These are phyloP conservation scores for Nematodospora anomalae DNA, from an alignment of 1,139 yeast species.

Conservation along the genomic window DNA sequence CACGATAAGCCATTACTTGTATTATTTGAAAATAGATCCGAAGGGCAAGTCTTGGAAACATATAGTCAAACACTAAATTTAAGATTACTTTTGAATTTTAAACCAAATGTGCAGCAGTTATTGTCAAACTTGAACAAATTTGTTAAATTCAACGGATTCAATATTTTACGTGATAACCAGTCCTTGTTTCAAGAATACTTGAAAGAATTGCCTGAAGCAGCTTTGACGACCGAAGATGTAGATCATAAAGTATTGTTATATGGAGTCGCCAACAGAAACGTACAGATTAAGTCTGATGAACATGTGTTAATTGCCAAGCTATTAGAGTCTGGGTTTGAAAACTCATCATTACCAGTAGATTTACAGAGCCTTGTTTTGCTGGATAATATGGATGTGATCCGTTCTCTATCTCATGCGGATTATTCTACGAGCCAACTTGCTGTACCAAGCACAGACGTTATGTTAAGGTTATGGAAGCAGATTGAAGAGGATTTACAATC, in stretches of 20 bases:
- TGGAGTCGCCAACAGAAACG: slow-evolving; percentile 8
- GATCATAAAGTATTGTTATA: slow-evolving; percentile 12
- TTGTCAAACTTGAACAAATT: slow-evolving; percentile 38
- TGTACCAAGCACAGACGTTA: slow-evolving; percentile 3
- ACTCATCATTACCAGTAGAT: slow-evolving; percentile 4
- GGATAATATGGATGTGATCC: slow-evolving; percentile 11
- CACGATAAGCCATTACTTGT: slow-evolving; percentile 34
- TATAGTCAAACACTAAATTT: slow-evolving; percentile 53
- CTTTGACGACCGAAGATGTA: slow-evolving; percentile 1
- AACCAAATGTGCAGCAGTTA: slow-evolving; percentile 18
- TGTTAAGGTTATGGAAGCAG: slow-evolving; percentile 18
- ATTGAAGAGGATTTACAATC: slow-evolving; percentile 27
- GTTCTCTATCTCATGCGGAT: slow-evolving; percentile 12
- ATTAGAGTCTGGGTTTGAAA: slow-evolving; percentile 18
- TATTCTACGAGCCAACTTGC: slow-evolving; percentile 2
- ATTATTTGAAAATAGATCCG: slow-evolving; percentile 56
- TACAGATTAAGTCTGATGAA: not conserved
- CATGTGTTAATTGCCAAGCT: slow-evolving; percentile 22
- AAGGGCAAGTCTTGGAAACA: slow-evolving; percentile 57
- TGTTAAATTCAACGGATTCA: slow-evolving; percentile 40
- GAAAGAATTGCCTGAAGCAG: not conserved
- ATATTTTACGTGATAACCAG: slow-evolving; percentile 35
- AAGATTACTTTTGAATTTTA: slow-evolving; percentile 39
- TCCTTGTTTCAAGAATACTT: slow-evolving; percentile 16
- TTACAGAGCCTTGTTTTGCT: slow-evolving; percentile 4